Evolutionary conservation across 768 basidiomycete species (phyloP), one percentile per base, ranked within the genome.

Genomic region (Phylloporus sp.): DNA sequence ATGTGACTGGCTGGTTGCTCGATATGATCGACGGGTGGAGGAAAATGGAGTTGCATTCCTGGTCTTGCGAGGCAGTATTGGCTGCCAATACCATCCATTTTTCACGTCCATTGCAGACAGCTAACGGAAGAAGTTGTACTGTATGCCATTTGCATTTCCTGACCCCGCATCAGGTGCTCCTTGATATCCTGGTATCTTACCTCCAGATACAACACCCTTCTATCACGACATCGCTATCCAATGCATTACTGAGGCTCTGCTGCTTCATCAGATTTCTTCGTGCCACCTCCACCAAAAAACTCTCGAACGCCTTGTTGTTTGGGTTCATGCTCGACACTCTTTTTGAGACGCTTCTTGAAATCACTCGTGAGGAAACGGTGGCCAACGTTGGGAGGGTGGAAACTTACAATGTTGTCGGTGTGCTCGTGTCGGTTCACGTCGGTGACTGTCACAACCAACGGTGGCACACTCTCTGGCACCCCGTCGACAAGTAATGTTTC

Each of bases 291-390:
- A 32, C 78, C 76, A 58, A 92, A 88, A 73, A 91, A 92, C 3
- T 77, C 75, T 16, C 87, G 78, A 40, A 94, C 85, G 61, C 86
- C 82, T 54, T 78, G 75, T 64, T 95, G 90, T 52, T 80, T 80
- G 27, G 83, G 81, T 61, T 94, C 91, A 62, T 85, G 78, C 1
- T 85, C 85, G 41, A 89, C 85, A 2, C 91, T 89, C 2, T 86
- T 88, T 53, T 76, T 80, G 65, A 93, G 90, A 5, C 89, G 81
- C 41, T 71, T 76, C 79, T 80, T 54, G 44, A 36, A 46, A 63
- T 63, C 70, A 72, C 46, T 27, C 45, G 32, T 61, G 29, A 50
- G 31, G 9, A 48, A 29, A 46, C 22, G 2, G 6, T 41, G 32
- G 18, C 11, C 22, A 34, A 11, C 6, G 36, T 27, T 13, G 9